Conservation (phyloP, 768 basidiomycete species). For the Tylopilus rubrobrunneus region DNA sequence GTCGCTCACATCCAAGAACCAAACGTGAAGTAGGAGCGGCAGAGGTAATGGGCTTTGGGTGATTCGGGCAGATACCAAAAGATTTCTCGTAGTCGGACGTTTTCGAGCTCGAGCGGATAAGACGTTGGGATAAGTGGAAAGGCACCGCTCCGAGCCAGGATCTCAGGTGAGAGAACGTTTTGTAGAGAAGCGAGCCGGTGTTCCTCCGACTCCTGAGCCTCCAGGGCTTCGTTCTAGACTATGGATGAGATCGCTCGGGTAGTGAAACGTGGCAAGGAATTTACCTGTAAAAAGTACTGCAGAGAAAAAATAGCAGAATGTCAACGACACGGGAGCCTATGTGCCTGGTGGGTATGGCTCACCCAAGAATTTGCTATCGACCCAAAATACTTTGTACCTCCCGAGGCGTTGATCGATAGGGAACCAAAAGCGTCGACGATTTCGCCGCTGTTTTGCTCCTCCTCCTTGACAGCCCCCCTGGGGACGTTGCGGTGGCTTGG, state of each 20-base stretch:
- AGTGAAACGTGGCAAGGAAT: background rate
- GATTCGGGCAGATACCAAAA: slow-evolving; percentile 68
- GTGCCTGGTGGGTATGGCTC: background rate
- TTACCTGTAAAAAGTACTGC: slow-evolving; percentile 74
- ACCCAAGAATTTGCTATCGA: slow-evolving; percentile 78
- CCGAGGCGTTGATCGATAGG: slow-evolving; percentile 66
- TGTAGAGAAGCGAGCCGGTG: slow-evolving; percentile 48
- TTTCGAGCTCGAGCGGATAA: slow-evolving; percentile 37
- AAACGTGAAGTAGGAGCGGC: slow-evolving; percentile 56
- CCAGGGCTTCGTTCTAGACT: slow-evolving; percentile 55
- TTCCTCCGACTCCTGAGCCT: slow-evolving; percentile 48
- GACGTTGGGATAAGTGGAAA: slow-evolving; percentile 54
- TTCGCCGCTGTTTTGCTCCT: slow-evolving; percentile 61
- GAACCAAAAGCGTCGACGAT: slow-evolving; percentile 80
- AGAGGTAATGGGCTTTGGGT: slow-evolving; percentile 57
- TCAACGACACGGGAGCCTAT: background rate
- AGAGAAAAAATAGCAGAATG: slow-evolving; percentile 5
- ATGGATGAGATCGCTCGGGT: slow-evolving; percentile 9
- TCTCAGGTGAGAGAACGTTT: slow-evolving; percentile 55
- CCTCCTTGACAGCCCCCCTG: slow-evolving; percentile 46
- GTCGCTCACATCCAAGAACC: slow-evolving; percentile 67
- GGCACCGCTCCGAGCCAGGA: slow-evolving; percentile 60
- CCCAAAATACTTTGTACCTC: slow-evolving; percentile 73
- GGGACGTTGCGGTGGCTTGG: slow-evolving; percentile 38
- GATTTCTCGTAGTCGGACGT: slow-evolving; percentile 51